phyloP scores from a whole-genome alignment of 768 basidiomycete species.

The Pseudohyphozyma bogoriensis region DNA sequence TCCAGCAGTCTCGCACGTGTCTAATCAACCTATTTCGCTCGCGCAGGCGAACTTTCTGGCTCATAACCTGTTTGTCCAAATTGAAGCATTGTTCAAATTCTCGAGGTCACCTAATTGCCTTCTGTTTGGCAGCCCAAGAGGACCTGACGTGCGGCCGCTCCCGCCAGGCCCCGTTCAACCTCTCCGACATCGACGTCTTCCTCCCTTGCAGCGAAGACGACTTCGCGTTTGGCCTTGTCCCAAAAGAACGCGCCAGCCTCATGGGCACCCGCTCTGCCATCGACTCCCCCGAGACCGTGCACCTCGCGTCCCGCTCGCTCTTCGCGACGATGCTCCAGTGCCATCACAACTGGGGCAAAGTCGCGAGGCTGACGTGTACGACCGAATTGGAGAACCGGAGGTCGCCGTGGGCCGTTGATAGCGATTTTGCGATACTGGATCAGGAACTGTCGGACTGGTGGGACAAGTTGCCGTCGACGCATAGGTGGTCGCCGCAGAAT shows the following conservation, averaged over 20 bases:
- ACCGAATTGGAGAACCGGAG: background rate
- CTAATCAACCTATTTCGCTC: no score
- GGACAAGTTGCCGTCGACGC: background rate
- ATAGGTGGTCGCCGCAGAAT: background rate
- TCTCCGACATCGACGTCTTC: background rate
- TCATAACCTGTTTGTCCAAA: no score
- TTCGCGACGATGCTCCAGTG: background rate
- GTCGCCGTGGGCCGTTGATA: background rate
- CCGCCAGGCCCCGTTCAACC: background rate
- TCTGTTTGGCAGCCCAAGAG: no score
- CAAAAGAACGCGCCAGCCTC: background rate
- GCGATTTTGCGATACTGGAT: background rate
- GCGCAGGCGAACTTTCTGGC: no score
- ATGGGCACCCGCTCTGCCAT: background rate
- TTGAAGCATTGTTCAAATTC: no score
- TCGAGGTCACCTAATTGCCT: no score
- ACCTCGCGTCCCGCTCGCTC: background rate
- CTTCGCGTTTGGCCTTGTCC: background rate
- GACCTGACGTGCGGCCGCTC: background rate
- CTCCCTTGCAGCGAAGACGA: background rate
- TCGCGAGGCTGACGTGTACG: background rate
- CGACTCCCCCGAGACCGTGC: background rate
- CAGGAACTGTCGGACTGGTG: background rate
- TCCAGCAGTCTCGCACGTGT: no score
- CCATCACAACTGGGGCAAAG: background rate